Base-by-base conservation (phyloP, 495 filamentous ascomycete species). In the Hypoxylon rickii region DNA sequence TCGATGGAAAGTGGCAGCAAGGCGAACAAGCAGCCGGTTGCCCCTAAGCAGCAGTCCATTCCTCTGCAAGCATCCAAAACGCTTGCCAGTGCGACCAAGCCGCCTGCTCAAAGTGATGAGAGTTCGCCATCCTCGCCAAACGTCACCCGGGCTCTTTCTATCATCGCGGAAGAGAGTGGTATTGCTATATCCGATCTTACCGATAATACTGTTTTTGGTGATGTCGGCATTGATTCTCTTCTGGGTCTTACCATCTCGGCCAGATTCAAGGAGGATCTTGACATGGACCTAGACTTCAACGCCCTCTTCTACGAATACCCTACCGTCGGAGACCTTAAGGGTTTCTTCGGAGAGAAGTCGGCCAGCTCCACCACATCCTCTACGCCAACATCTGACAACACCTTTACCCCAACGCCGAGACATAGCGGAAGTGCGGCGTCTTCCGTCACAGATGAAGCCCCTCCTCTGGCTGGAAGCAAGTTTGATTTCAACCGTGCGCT, bases 221-320 rank as follows among this genome's bases (percentile, higher is more conserved):
- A 74, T 6, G 38, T 75, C 1, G 74, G 74, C 20, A 60, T 77
- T 22, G 74, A 77, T 37, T 77, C 74, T 0, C 68, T 78, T 11
- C 51, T 75, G 32, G 58, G 61, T 13, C 50, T 77, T 26, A 60
- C 63, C 20, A 70, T 77, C 37, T 44, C 61, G n/a, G 65, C 61
- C 34, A 63, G 70, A 16, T 60, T 75, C 24, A 55, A 61, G 3
- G 73, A 76, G 37, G 68, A 78, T 51, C 59, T 75, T 18, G 60
- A 63, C n/a, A 4, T 76, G 56, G 81, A 68, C 24, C 31, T 84
- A n/a, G 73, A 76, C 36, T 80, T 78, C 7, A 86, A 51, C 70
- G 71, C 74, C 17, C 65, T 85, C 13, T 86, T 89, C 58, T 72
- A 79, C 13, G 83, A 87, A 33, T 70, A 70, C 51, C 71, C 73